Evolutionary conservation across 1,284 basidiomycete genomes (phyloP).

Genomic region (Naganishia albida): DNA sequence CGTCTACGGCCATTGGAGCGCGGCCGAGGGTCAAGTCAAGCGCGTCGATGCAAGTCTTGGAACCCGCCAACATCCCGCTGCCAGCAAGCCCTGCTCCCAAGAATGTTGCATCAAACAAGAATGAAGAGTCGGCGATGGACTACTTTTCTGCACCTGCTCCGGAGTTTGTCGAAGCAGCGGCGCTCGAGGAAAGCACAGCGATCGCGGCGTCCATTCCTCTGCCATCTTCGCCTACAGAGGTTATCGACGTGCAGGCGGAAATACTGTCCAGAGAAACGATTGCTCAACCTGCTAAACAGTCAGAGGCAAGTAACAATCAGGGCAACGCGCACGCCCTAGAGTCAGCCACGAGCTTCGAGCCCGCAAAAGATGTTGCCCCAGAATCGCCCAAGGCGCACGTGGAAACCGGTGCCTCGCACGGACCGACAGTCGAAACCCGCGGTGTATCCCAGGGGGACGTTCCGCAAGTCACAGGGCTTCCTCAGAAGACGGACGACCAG

Average conservation of each 20-base stretch:
- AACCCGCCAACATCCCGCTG: constrained; percentile 19
- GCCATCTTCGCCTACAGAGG: constrained; percentile 1
- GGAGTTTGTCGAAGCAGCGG: background rate
- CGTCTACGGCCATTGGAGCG: background rate
- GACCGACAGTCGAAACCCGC: background rate
- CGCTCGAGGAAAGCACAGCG: background rate
- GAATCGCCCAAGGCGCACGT: too few relatives aligned
- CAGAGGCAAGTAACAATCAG: background rate
- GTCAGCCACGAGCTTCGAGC: too few relatives aligned
- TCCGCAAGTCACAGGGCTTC: constrained; percentile 15
- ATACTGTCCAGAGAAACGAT: background rate
- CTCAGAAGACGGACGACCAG: constrained; percentile 13
- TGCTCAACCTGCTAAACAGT: background rate
- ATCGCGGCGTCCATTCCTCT: background rate
- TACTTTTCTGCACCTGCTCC: background rate
- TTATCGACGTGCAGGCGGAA: background rate
- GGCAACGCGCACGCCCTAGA: too few relatives aligned
- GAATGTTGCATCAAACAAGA: background rate
- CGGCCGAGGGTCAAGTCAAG: constrained; percentile 5
- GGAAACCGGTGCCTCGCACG: background rate
- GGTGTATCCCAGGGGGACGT: constrained; percentile 5
- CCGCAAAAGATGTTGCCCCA: too few relatives aligned
- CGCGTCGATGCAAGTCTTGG: background rate
- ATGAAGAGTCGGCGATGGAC: background rate
- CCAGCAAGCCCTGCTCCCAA: constrained; percentile 16